These are phyloP conservation scores for Saccharomycopsis malanga DNA, from an alignment of 805 yeast species.

Conservation along the genomic window DNA sequence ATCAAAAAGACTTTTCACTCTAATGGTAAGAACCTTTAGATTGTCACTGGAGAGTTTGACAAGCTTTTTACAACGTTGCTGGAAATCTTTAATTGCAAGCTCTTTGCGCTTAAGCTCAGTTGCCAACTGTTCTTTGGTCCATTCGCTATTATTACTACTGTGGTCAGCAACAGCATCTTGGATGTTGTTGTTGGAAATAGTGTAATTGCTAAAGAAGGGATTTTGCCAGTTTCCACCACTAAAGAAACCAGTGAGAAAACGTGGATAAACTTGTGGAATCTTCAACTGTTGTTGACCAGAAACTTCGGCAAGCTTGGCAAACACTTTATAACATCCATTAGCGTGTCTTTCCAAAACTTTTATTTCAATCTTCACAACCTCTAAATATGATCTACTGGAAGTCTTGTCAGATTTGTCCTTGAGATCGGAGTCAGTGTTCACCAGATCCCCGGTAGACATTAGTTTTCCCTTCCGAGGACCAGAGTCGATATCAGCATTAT, in stretches of 20 bases:
- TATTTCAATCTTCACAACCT: slow-evolving; percentile 35
- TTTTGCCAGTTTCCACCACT: slow-evolving; percentile 79
- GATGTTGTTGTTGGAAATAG: slow-evolving; percentile 24
- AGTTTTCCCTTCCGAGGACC: neutral
- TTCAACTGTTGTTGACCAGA: slow-evolving; percentile 9
- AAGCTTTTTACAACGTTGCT: slow-evolving; percentile 9
- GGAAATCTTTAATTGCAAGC: slow-evolving; percentile 4
- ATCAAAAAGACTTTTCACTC: slow-evolving; percentile 33
- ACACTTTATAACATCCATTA: slow-evolving; percentile 8
- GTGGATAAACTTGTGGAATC: slow-evolving; percentile 62
- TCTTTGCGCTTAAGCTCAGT: slow-evolving; percentile 28
- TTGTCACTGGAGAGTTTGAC: slow-evolving; percentile 44
- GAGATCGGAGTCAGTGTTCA: slow-evolving; percentile 1
- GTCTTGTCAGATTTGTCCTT: slow-evolving; percentile 7
- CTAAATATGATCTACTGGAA: slow-evolving; percentile 26
- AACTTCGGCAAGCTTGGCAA: slow-evolving; percentile 7
- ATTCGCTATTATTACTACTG: neutral
- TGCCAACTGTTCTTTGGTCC: no score
- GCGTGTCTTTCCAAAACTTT: slow-evolving; percentile 29
- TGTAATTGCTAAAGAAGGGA: slow-evolving; percentile 45
- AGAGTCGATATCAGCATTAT: neutral
- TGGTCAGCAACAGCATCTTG: neutral
- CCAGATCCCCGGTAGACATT: neutral
- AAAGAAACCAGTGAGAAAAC: slow-evolving; percentile 58
- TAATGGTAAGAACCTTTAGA: slow-evolving; percentile 32